Evolutionary conservation across 805 yeast species (phyloP).

Genomic region (Millerozyma miso): DNA sequence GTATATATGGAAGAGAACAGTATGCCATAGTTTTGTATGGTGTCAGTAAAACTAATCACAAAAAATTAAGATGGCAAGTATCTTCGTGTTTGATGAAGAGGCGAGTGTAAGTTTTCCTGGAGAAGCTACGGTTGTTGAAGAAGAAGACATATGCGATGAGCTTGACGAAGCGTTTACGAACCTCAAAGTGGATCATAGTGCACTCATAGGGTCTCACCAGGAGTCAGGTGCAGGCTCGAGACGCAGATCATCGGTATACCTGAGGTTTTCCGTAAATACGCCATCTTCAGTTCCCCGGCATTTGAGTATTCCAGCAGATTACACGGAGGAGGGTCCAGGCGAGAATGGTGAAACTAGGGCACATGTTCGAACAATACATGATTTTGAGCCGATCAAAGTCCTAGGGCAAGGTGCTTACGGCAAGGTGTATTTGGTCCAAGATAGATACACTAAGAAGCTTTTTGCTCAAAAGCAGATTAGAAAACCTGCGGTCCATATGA

Average conservation of each 20-base stretch:
- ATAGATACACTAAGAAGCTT: conserved; percentile 54
- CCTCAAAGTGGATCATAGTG: not conserved
- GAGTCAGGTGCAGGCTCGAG: not conserved
- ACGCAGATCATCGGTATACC: conserved; percentile 13
- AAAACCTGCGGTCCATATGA: conserved; percentile 73
- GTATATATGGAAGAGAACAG: not conserved
- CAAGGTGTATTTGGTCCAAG: conserved; percentile 74
- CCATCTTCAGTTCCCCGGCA: conserved; percentile 5
- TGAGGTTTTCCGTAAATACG: conserved; percentile 11
- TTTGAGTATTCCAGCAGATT: conserved; percentile 10
- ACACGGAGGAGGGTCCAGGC: conserved; percentile 1
- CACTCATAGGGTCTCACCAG: not conserved
- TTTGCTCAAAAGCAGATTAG: conserved; percentile 85
- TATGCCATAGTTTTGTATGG: not conserved
- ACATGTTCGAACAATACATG: conserved; percentile 22
- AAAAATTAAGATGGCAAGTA: conserved; percentile 2
- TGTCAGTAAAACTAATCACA: not conserved
- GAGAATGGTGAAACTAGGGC: not conserved
- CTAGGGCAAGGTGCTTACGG: conserved; percentile 89
- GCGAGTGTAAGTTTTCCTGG: conserved; percentile 4
- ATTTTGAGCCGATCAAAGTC: conserved; percentile 72
- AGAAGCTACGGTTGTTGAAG: not conserved
- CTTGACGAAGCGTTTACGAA: not conserved
- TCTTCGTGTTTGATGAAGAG: conserved; percentile 15
- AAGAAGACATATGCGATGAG: conserved; percentile 1